A percentile compares a stretch with the other conserved stretches of the same genome.
Evolutionary conservation across 179 eudicot genomes (phyloP).

Genomic region (Corrigiola litoralis): DNA sequence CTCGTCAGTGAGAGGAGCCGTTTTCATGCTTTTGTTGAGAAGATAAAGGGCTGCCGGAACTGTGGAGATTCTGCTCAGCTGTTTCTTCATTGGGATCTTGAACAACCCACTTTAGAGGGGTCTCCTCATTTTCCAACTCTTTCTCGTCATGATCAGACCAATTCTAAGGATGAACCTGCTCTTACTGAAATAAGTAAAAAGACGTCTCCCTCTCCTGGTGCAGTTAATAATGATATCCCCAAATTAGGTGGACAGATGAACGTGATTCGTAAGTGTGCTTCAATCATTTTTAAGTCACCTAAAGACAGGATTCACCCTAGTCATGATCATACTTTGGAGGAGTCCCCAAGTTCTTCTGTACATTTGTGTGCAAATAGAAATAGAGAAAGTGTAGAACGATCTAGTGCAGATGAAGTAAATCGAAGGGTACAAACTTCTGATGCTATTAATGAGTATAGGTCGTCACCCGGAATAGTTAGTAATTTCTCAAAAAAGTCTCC

Average conservation of each 20-base stretch:
- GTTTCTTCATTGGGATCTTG: slow-evolving; percentile 43
- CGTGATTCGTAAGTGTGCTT: slow-evolving; percentile 62
- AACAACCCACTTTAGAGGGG: slow-evolving; percentile 33
- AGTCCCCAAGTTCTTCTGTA: slow-evolving; percentile 26
- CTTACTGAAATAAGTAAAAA: slow-evolving; percentile 14
- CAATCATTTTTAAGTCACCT: slow-evolving; percentile 57
- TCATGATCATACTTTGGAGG: slow-evolving; percentile 25
- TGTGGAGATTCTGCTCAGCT: slow-evolving; percentile 58
- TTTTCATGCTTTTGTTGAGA: slow-evolving; percentile 56
- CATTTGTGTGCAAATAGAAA: slow-evolving; percentile 26
- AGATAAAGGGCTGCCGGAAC: slow-evolving; percentile 49
- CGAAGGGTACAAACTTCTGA: slow-evolving; percentile 18
- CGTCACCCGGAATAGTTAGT: slow-evolving; percentile 26
- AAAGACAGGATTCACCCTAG: slow-evolving; percentile 36
- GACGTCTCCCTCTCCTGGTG: slow-evolving; percentile 20
- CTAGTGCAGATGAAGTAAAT: slow-evolving; percentile 16
- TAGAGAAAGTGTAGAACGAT: slow-evolving; percentile 4
- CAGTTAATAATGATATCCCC: slow-evolving; percentile 30
- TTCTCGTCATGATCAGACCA: slow-evolving; percentile 29
- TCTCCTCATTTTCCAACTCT: slow-evolving; percentile 26
- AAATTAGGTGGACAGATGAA: slow-evolving; percentile 51
- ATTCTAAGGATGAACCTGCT: slow-evolving; percentile 20
- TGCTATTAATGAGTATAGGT: slow-evolving; percentile 32
- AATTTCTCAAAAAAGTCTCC: slow-evolving; percentile 22
- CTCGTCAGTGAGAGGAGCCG: slow-evolving; percentile 49